Evolutionary conservation across 306 rosid genomes (phyloP), one percentile per base, ranked within the genome.

Genomic region (Cotoneaster glaucophyllus): DNA sequence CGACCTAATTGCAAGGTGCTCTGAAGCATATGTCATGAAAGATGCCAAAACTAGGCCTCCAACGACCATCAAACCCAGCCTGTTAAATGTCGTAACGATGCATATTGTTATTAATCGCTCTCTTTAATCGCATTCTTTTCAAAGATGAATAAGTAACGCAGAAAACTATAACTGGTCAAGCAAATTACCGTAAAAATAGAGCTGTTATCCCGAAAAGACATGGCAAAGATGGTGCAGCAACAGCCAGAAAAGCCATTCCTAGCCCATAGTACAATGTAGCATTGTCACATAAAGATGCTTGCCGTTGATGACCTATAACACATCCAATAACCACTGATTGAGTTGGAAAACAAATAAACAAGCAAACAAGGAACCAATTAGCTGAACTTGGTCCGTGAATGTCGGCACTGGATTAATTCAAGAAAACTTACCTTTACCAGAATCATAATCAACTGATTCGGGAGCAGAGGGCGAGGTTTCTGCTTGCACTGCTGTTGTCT

Each of bases 21-120:
- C 97, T 0, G 98, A 72, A 65, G 99, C 97, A 68, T 88, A 96
- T 44, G 99, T 90, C 98, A 96, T 96, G 88, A 96, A 96, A 45
- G 97, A 88, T 67, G 93, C 97, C 87, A 92, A 83, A 50, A 90
- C 71, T 73, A 96, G 76, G 75, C 93, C 90, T 74, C 99, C 99
- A 32, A 83, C 90, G 58, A 89, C 96, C 96, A 96, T 92, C 85
- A 92, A 87, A 11, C 93, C 99, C 74, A 96, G 78, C 93, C 99
- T 96, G 93, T 85, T 70, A 9, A 61, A 64, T 45, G 34, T 71
- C 58, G 57, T 13, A 28, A 53, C 65, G 52, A 62, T 11, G 66
- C 24, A 61, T 8, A 44, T 37, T 41, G 54, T 79, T 41, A 21
- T 15, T 29, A 32, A 31, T 14, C 44, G 0, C 18, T 31, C 17